These are phyloP conservation scores for Amanita phalloides DNA, from an alignment of 768 basidiomycete species.

Conservation along the genomic window DNA sequence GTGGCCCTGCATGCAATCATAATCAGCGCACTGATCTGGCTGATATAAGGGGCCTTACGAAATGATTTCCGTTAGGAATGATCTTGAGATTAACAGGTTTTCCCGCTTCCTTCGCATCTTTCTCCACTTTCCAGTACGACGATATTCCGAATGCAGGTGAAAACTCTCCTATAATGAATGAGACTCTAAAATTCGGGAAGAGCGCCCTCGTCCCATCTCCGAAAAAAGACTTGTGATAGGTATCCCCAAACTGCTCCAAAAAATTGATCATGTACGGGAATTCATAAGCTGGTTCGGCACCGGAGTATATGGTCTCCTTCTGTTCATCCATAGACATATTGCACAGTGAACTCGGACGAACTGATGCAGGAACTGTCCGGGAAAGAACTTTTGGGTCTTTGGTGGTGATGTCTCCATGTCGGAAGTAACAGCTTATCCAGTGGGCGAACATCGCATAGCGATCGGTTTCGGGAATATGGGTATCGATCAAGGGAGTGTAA, in stretches of 20 bases:
- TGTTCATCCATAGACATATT: conserved; percentile 2
- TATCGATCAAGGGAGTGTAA: background rate
- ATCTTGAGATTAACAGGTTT: background rate
- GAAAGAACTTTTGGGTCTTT: background rate
- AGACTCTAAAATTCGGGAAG: background rate
- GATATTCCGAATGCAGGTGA: background rate
- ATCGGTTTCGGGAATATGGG: background rate
- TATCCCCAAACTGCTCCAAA: background rate
- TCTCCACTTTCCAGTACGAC: background rate
- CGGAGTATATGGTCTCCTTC: background rate
- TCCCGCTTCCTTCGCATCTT: background rate
- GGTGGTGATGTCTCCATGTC: background rate
- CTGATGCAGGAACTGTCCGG: background rate
- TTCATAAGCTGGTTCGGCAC: background rate
- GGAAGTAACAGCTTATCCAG: background rate
- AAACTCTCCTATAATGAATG: background rate
- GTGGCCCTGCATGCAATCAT: background rate
- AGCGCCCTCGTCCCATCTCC: background rate
- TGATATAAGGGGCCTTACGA: background rate
- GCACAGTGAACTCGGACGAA: background rate
- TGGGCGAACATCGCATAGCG: background rate
- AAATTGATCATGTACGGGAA: background rate
- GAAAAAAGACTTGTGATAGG: background rate
- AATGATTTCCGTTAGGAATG: background rate
- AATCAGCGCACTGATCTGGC: background rate